Base-by-base conservation (phyloP, 2,329 filamentous ascomycete species). In the Cryphonectria carpinicola region DNA sequence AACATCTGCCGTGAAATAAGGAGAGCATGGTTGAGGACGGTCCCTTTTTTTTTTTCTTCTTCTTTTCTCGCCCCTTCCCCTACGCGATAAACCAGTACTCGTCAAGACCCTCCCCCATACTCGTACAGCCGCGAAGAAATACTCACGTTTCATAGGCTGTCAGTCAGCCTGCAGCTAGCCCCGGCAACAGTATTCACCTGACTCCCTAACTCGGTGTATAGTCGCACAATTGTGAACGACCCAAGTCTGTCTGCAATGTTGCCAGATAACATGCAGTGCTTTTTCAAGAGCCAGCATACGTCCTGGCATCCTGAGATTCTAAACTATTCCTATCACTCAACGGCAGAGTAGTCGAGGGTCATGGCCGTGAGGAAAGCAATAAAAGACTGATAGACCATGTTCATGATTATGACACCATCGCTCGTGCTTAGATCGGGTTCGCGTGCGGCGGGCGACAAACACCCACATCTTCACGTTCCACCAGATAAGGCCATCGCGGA, bases 391-490 rank as follows among this genome's bases (percentile, higher is more conserved):
- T 35, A 22, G 14, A 22, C 28, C 3, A 35, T 37, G 49, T 56
- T 66, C 19, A 49, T 11, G 52, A 56, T 37, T 3, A 28, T 66
- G 52, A 39, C 65, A 52, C 17, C 37, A 58, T 65, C 46, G 64
- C 46, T 65, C 64, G 19, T 32, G 46, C 46, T 37, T 8, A 17
- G 25, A n/a, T 46, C 22, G 37, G 35, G 5, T 8, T 13, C 13
- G n/a, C 19, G 22, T 25, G 8, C 14, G 39, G 61, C 19, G 35
- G 58, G 19, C 22, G 35, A 61, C 19, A 32, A 6, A 28, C 39
- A 46, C 22, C 37, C n/a, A 43, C 61, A 32, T 46, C 39, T 46
- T 64, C 37, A 39, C n/a, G 39, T 64, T 19, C 39, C 39, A 28
- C 39, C 37, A 43, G n/a, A 43, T 64, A 39, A 64, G 61, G 11